phyloP scores from a whole-genome alignment of 2,329 filamentous ascomycete genomes.

The Cryphonectria parasitica region DNA sequence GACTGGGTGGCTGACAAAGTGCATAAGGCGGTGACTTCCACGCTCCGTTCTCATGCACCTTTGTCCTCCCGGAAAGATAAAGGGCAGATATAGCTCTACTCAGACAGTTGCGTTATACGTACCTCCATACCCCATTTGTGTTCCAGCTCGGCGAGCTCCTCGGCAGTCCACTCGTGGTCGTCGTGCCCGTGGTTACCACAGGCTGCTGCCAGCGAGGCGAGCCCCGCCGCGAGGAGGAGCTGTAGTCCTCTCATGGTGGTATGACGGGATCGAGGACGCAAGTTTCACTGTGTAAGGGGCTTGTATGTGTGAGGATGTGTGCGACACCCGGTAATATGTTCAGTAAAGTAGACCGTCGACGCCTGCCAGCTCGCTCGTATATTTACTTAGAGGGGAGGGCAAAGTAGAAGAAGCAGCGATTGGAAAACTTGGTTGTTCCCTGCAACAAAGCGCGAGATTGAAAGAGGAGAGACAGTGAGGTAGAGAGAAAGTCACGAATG shows the following conservation, averaged over 20 bases:
- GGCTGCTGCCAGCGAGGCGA: conserved; percentile 36
- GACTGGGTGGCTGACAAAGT: neutral
- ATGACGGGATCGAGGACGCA: neutral
- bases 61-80: neutral
- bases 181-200: conserved; percentile 42
- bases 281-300: neutral
- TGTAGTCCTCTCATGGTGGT: conserved; percentile 34
- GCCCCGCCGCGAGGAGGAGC: conserved; percentile 29
- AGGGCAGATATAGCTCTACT: neutral
- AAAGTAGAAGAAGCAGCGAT: neutral
- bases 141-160: conserved; percentile 57
- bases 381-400: neutral
- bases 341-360: neutral
- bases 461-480: neutral
- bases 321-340: neutral
- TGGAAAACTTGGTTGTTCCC: neutral
- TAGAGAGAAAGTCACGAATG: neutral
- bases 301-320: neutral
- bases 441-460: neutral
- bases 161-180: conserved; percentile 51
- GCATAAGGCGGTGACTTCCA: neutral
- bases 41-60: neutral
- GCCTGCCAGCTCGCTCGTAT: neutral
- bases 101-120: conserved; percentile 32
- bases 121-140: conserved; percentile 63